Evolutionary conservation across 768 basidiomycete genomes (phyloP).

Genomic region (Exsudoporus frostii): DNA sequence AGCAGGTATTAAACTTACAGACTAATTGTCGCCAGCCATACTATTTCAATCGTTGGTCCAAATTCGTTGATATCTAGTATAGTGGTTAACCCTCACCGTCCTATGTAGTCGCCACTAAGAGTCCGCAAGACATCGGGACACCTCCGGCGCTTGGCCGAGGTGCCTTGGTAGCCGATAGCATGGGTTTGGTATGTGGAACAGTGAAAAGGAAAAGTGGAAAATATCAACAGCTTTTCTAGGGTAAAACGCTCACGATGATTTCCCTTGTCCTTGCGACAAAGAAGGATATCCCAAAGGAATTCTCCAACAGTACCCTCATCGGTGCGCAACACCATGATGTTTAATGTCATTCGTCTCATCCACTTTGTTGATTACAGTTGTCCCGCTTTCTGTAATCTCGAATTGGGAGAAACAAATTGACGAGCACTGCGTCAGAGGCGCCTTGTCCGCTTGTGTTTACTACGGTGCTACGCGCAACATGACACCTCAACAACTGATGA

Average conservation of each 20-base stretch:
- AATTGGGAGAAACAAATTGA: slow-evolving; percentile 86
- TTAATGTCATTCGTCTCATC: neutral
- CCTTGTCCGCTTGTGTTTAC: slow-evolving; percentile 59
- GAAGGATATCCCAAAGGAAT: slow-evolving; percentile 51
- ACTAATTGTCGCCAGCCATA: slow-evolving; percentile 39
- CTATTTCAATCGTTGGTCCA: slow-evolving; percentile 62
- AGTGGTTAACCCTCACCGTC: slow-evolving; percentile 2
- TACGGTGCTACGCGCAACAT: slow-evolving; percentile 67
- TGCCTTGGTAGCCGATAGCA: slow-evolving; percentile 87
- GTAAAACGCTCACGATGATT: slow-evolving; percentile 90
- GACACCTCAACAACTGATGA: slow-evolving; percentile 54
- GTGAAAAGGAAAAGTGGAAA: neutral
- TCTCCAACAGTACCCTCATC: slow-evolving; percentile 72
- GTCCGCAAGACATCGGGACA: slow-evolving; percentile 54
- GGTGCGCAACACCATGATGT: slow-evolving; percentile 39
- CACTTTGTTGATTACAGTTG: slow-evolving; percentile 44
- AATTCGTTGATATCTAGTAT: neutral
- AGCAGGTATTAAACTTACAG: neutral
- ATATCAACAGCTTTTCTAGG: slow-evolving; percentile 43
- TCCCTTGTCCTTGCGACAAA: slow-evolving; percentile 78
- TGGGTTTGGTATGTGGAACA: slow-evolving; percentile 55
- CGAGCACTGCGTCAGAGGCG: slow-evolving; percentile 61
- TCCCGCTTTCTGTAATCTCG: slow-evolving; percentile 78
- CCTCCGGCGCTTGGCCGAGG: slow-evolving; percentile 72
- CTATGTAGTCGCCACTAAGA: slow-evolving; percentile 70